Evolutionary conservation across 2,329 filamentous ascomycete species (phyloP).

Genomic region (Bertia moriformis): DNA sequence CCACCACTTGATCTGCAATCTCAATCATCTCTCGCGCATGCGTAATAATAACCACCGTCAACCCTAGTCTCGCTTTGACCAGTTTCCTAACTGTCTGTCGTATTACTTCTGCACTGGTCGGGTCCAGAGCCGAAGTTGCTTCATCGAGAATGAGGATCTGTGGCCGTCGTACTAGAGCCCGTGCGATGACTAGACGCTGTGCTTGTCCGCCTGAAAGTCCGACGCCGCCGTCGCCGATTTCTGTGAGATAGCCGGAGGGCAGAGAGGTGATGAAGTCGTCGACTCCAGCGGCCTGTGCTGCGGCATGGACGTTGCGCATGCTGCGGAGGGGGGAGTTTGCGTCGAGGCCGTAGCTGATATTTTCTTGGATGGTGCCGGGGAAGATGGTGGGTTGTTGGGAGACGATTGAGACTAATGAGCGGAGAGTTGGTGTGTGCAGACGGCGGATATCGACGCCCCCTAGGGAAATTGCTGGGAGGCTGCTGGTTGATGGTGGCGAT

Average conservation of each 20-base stretch:
- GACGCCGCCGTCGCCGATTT: not conserved
- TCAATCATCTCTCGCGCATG: not conserved
- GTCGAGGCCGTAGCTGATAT: not conserved
- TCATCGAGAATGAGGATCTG: not conserved
- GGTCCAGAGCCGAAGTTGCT: not conserved
- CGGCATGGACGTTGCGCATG: not conserved
- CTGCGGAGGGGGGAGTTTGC: not conserved
- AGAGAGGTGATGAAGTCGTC: not conserved
- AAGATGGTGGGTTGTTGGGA: not conserved
- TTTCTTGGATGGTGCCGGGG: not conserved
- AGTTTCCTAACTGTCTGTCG: not conserved
- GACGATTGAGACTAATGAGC: conserved; percentile 1
- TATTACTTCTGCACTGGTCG: not conserved
- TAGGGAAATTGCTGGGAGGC: not conserved
- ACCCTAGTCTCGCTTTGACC: not conserved
- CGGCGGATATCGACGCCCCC: not conserved
- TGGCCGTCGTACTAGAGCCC: conserved; percentile 4
- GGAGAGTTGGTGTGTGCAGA: not conserved
- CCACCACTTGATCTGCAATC: not conserved
- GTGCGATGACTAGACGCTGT: not conserved
- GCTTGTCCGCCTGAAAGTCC: not conserved
- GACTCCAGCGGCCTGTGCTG: conserved; percentile 1
- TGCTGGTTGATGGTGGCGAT: conserved; percentile 13
- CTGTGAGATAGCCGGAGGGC: not conserved
- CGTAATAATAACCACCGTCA: not conserved